Percentiles rank a stretch among this genome's conserved stretches.
phyloP scores from a whole-genome alignment of 2,329 filamentous ascomycete genomes.

The Alternaria alternata region DNA sequence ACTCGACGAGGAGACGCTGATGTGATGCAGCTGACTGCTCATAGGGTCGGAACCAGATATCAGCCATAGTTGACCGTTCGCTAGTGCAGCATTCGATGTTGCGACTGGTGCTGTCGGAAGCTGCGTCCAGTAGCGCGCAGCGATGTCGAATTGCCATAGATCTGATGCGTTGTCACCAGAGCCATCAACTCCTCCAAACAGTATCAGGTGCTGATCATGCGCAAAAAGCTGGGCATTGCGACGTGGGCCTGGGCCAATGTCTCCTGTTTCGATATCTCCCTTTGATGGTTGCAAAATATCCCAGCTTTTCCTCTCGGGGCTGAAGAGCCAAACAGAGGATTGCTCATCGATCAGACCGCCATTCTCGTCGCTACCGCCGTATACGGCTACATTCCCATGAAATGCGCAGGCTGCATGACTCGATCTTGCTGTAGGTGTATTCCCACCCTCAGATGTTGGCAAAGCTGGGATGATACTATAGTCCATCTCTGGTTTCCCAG shows the following conservation, averaged over 20 bases:
- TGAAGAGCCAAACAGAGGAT: constrained; percentile 54
- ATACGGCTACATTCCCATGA: constrained; percentile 51
- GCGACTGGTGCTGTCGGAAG: constrained; percentile 38
- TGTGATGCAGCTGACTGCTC: constrained; percentile 41
- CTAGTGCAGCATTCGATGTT: constrained; percentile 48
- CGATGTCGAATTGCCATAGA: constrained; percentile 37
- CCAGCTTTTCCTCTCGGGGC: constrained; percentile 42
- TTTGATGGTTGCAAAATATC: constrained; percentile 26
- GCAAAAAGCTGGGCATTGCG: constrained; percentile 32
- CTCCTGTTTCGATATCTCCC: constrained; percentile 15
- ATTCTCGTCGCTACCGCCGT: constrained; percentile 48
- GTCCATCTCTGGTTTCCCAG: constrained; percentile 46
- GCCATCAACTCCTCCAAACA: constrained; percentile 40
- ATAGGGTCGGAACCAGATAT: constrained; percentile 48
- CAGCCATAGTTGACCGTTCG: constrained; percentile 51
- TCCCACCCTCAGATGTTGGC: constrained; percentile 37
- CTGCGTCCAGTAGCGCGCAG: constrained; percentile 31
- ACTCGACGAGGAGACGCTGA: constrained; percentile 29
- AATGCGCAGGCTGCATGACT: constrained; percentile 53
- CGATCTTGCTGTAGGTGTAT: constrained; percentile 47
- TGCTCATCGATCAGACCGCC: constrained; percentile 47
- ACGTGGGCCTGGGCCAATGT: constrained; percentile 31
- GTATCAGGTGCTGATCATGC: constrained; percentile 26
- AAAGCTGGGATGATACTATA: constrained; percentile 55
- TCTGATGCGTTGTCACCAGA: constrained; percentile 36